Conservation (phyloP, 345 rosid species). For the Gossypium arboreum region DNA sequence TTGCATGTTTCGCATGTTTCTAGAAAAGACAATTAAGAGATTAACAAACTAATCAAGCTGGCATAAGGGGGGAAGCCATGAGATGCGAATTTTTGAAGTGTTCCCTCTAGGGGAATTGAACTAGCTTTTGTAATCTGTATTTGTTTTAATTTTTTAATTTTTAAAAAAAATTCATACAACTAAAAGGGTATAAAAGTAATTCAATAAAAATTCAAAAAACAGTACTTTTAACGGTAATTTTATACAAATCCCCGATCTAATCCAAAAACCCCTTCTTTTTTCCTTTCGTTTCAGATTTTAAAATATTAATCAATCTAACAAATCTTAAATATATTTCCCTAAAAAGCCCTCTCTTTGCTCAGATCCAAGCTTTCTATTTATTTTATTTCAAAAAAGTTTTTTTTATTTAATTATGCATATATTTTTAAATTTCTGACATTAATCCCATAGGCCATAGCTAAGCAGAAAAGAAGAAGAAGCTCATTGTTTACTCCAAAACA, state of each 20-base stretch:
- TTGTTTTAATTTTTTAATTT: neutral
- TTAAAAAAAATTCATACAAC: neutral
- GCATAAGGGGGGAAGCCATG: too few relatives aligned
- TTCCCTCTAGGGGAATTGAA: too few relatives aligned
- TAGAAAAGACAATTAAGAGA: too few relatives aligned
- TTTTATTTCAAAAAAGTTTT: neutral
- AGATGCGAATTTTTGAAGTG: too few relatives aligned
- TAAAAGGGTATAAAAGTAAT: conserved; percentile 19
- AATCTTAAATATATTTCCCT: too few relatives aligned
- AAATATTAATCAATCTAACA: neutral
- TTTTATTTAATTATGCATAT: neutral
- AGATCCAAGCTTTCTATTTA: conserved; percentile 1
- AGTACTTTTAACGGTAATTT: conserved; percentile 18
- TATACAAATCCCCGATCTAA: neutral
- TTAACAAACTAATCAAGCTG: too few relatives aligned
- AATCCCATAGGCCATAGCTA: neutral
- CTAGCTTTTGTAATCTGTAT: neutral
- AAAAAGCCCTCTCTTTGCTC: neutral
- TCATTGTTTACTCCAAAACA: neutral
- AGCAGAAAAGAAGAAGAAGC: neutral
- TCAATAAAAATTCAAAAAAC: neutral
- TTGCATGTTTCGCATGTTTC: too few relatives aligned
- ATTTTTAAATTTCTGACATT: neutral
- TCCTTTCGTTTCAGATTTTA: neutral
- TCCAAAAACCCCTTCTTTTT: neutral